Conservation (phyloP, 148 eudicot species). For the Polygonum maritimum region DNA sequence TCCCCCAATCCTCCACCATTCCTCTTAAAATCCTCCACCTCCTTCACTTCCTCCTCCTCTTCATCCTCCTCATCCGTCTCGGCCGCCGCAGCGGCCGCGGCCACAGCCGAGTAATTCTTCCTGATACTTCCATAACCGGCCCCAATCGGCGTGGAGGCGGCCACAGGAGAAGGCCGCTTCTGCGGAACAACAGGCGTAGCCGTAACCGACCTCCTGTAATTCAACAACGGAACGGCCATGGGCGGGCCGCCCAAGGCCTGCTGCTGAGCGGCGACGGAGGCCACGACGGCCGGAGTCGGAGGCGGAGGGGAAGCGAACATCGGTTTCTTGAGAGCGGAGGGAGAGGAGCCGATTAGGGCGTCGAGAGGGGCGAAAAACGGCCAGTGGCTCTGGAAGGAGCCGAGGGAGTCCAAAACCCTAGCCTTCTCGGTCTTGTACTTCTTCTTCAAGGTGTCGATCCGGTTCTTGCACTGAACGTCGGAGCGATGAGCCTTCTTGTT, state of each 20-base stretch:
- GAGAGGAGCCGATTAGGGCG: constrained; percentile 36
- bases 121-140: constrained; percentile 34
- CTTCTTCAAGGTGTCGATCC: constrained; percentile 78
- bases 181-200: constrained; percentile 32
- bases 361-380: constrained; percentile 46
- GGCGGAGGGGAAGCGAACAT: constrained; percentile 17
- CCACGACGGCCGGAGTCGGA: constrained; percentile 9
- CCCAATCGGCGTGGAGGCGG: background rate
- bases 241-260: constrained; percentile 28
- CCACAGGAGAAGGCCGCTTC: constrained; percentile 40
- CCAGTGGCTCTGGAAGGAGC: constrained; percentile 36
- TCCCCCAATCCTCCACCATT: constrained; percentile 17
- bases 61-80: constrained; percentile 33
- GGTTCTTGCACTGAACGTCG: constrained; percentile 80
- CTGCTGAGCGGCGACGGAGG: constrained; percentile 8
- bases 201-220: constrained; percentile 19
- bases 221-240: constrained; percentile 44
- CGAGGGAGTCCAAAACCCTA: constrained; percentile 46
- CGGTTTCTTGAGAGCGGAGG: constrained; percentile 22
- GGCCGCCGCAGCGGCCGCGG: constrained; percentile 61
- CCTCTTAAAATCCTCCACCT: constrained; percentile 1
- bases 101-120: constrained; percentile 67
- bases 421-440: constrained; percentile 72
- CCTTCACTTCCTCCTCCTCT: constrained; percentile 24
- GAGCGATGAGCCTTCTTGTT: constrained; percentile 47